Conservation (phyloP, 192 early-diverging fungal species). For the Haplosporangium gracile region DNA sequence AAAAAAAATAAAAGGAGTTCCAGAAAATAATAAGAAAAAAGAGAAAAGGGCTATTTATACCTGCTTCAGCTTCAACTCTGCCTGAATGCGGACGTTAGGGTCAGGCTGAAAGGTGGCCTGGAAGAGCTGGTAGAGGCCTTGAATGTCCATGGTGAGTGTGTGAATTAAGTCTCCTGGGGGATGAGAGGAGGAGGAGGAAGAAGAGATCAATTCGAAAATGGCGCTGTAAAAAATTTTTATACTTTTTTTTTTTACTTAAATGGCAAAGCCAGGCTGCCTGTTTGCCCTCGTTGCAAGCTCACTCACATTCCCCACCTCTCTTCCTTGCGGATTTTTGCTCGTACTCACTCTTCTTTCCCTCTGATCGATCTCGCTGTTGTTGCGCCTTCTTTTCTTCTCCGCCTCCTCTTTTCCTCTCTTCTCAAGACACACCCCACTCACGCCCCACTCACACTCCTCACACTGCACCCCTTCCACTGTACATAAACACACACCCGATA, state of each 20-base stretch:
- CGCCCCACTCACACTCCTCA: background rate
- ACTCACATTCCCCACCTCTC: too few relatives aligned
- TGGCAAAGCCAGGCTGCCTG: background rate
- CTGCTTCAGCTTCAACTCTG: conserved; percentile 85
- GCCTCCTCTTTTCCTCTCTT: background rate
- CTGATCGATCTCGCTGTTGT: background rate
- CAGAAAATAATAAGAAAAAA: background rate
- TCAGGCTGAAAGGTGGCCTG: conserved; percentile 88
- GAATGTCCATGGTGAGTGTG: conserved; percentile 67
- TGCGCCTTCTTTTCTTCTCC: background rate
- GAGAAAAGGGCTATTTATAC: conserved; percentile 31
- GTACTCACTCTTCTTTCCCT: background rate
- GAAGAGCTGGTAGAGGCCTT: conserved; percentile 77
- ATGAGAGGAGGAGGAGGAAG: background rate
- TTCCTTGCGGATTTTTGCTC: too few relatives aligned
- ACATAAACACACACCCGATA: background rate
- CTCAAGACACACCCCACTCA: background rate
- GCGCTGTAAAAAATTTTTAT: conserved; percentile 10
- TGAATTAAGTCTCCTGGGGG: conserved; percentile 1
- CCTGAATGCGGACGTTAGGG: conserved; percentile 82
- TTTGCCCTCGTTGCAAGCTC: background rate
- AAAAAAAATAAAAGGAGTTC: background rate
- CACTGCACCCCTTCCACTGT: too few relatives aligned
- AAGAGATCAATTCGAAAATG: background rate
- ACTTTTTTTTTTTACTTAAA: background rate